Base-by-base conservation (phyloP, 2,329 filamentous ascomycete species). In the Aspergillus sp. region DNA sequence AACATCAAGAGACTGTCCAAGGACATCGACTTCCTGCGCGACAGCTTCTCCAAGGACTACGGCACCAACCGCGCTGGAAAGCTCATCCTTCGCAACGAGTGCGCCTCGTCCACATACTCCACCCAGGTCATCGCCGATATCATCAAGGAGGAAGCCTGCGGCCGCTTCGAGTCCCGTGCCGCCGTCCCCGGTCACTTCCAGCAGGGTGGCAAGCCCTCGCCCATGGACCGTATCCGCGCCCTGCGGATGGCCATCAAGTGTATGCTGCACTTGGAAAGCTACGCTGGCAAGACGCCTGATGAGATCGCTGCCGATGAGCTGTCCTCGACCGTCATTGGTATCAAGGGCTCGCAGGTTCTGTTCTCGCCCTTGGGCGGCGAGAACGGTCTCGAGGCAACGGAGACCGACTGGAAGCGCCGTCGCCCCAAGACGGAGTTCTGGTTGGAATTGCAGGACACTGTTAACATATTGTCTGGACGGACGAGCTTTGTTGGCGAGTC, bases 61-160 rank as follows among this genome's bases (percentile, higher is more conserved):
- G 93, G 93, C 49, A 87, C 93, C 67, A 89, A 85, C 43, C 84
- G 90, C 47, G 91, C 90, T 0, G 93, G 93, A 32, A 91, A 95
- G 58, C 80, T 97, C 52, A 94, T 98, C 54, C 82, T 98, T n/a
- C 83, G 95, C 66, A 97, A 97, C 69, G 93, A 98, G 70, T 90
- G 90, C 70, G 87, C 93, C 5, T 94, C 88, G 61, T 83, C 80
- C 60, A 90, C 90, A 13, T 97, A 96, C 76, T 88, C 80, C 44
- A 95, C 93, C 15, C 90, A 95, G 68, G 81, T 96, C 49, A 91
- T 98, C 61, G 90, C 91, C 30, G 86, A 91, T 64, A 96, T 97
- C 71, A 95, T 98, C 72, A 87, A 87, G 49, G 90, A 95, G 58
- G 93, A 97, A 69, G 88, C 90, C 7, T 85, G 88, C 59, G 90